These are phyloP conservation scores for Ambrosiella cleistominuta DNA, from an alignment of 2,329 filamentous ascomycete genomes.

Conservation along the genomic window DNA sequence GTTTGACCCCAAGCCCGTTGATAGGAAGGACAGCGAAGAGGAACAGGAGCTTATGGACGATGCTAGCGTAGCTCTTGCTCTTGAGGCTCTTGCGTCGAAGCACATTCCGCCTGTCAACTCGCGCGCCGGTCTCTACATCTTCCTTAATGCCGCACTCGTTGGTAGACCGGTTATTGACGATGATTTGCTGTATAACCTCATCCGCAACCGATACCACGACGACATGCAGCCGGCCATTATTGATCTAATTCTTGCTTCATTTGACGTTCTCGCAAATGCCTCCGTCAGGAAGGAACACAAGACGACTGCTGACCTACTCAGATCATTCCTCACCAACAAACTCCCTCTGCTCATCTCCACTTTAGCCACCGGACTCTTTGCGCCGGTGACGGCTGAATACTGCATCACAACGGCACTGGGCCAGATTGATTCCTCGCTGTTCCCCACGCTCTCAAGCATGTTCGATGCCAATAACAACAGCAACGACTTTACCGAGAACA, in stretches of 20 bases:
- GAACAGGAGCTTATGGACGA: conserved; percentile 22
- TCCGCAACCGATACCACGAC: conserved; percentile 72
- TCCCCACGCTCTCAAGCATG: conserved; percentile 40
- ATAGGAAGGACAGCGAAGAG: neutral
- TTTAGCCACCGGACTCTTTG: conserved; percentile 46
- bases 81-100: conserved; percentile 36
- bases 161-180: conserved; percentile 76
- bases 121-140: conserved; percentile 68
- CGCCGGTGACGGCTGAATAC: conserved; percentile 58
- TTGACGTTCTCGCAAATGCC: conserved; percentile 76
- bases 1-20: conserved; percentile 24
- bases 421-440: conserved; percentile 68
- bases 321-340: conserved; percentile 69
- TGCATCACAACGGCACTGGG: conserved; percentile 54
- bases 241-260: conserved; percentile 73
- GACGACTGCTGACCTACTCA: conserved; percentile 51
- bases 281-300: conserved; percentile 48
- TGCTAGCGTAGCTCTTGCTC: conserved; percentile 27
- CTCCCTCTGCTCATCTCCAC: conserved; percentile 36
- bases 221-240: conserved; percentile 61
- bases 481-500: conserved; percentile 39
- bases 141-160: conserved; percentile 69
- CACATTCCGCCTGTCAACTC: conserved; percentile 60
- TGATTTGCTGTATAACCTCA: conserved; percentile 54
- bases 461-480: conserved; percentile 36